phyloP scores from a whole-genome alignment of 768 basidiomycete species.

The Inosperma sp. region DNA sequence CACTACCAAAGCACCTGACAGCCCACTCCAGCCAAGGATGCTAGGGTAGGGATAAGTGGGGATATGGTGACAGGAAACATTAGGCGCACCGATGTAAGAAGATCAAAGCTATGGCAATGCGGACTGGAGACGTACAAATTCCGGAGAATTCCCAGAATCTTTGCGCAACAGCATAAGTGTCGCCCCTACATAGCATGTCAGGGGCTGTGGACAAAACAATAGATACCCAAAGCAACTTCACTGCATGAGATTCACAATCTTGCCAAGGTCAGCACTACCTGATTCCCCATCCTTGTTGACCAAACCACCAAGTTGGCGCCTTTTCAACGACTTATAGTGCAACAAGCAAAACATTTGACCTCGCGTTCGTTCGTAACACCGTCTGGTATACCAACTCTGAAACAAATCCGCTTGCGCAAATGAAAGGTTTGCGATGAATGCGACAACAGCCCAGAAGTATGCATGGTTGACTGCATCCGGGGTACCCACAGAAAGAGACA shows the following conservation, averaged over 20 bases:
- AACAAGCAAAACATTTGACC: conserved; percentile 68
- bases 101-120: conserved; percentile 58
- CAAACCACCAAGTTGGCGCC: conserved; percentile 53
- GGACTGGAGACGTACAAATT: conserved; percentile 57
- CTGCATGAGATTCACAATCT: conserved; percentile 75
- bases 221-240: conserved; percentile 30
- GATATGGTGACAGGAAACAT: background rate
- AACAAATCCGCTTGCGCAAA: conserved; percentile 65
- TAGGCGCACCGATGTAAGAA: conserved; percentile 66
- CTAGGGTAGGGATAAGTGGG: conserved; percentile 30
- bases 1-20: conserved; percentile 66
- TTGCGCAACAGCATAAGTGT: conserved; percentile 64
- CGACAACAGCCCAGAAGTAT: conserved; percentile 55
- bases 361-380: conserved; percentile 68
- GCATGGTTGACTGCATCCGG: conserved; percentile 41
- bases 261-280: conserved; percentile 55
- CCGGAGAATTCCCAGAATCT: conserved; percentile 71
- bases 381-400: conserved; percentile 60
- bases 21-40: conserved; percentile 72
- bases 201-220: background rate
- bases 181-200: conserved; percentile 43
- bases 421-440: conserved; percentile 59
- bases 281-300: conserved; percentile 35
- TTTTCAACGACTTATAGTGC: conserved; percentile 63
- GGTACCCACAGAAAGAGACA: conserved; percentile 42